Conservation (phyloP, 2,329 filamentous ascomycete species). For the Fusarium pseudonygamai region DNA sequence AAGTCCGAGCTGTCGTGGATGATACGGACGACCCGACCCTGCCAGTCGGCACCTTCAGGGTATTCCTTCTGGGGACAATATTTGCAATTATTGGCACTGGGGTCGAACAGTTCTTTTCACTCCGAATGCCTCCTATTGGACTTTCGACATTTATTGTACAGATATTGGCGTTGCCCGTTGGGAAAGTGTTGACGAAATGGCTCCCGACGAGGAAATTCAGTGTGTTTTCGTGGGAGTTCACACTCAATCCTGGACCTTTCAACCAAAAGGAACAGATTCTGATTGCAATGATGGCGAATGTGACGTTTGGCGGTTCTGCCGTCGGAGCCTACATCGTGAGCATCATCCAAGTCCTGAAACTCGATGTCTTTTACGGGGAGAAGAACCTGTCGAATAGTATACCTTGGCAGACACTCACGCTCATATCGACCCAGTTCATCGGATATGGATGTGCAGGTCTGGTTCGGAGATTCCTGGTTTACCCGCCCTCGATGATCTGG, state of each 20-base stretch:
- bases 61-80: conserved; percentile 51
- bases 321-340: conserved; percentile 55
- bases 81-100: conserved; percentile 44
- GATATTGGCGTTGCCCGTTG: conserved; percentile 52
- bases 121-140: conserved; percentile 53
- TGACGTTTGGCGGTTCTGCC: conserved; percentile 46
- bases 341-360: conserved; percentile 57
- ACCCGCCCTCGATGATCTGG: conserved; percentile 61
- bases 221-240: conserved; percentile 39
- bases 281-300: conserved; percentile 66
- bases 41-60: conserved; percentile 54
- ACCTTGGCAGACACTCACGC: conserved; percentile 57
- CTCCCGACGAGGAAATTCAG: conserved; percentile 17
- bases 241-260: conserved; percentile 59
- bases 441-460: conserved; percentile 63
- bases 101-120: conserved; percentile 51
- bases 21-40: conserved; percentile 53
- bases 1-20: conserved; percentile 58
- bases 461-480: conserved; percentile 58
- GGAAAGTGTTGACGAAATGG: conserved; percentile 46
- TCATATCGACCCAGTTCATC: conserved; percentile 59
- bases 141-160: conserved; percentile 54
- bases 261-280: conserved; percentile 65
- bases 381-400: conserved; percentile 46
- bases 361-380: conserved; percentile 58